Base-by-base conservation (phyloP, 495 filamentous ascomycete genomes). In the Xylaria scruposa region DNA sequence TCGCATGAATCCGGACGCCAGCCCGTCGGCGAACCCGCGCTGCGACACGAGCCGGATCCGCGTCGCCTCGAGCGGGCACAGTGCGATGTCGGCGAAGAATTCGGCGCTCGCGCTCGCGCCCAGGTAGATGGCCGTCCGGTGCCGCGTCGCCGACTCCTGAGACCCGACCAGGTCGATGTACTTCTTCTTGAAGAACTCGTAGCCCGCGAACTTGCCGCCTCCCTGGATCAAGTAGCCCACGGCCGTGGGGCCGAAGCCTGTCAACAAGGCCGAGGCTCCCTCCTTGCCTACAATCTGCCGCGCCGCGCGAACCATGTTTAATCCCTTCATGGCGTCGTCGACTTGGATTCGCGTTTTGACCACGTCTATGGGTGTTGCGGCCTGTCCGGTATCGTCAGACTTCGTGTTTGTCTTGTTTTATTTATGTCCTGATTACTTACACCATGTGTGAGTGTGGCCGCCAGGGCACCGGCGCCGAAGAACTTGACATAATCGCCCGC, bases 361-460 rank as follows among this genome's bases (percentile, higher is more conserved):
- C 74, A 81, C 80, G 71, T 81, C 80, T 65, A 81, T 81, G 9
- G 78, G 80, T n/a, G 80, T 81, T 42, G 80, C 80, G 2, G 78
- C 78, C 91, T 92, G 74, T 56, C 67, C 33, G 29, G 31, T 53
- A 0, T 5, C 8, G 26, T 56, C 59, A 36, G 21, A 5, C 29
- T 31, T 54, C 21, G 60, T 6, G 6, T 1, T 33, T 58, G 2
- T 58, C 46, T 26, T 26, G 17, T 58, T 31, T 58, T 15, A n/a
- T n/a, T n/a, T n/a, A 6, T 31, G 1, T 56, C 1, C 13, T 24
- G 29, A n/a, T 29, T 29, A 80, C 93, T 85, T 81, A 88, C 92
- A 73, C 93, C 93, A 83, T 96, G 93, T 51, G 93, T 96, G 77
- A 94, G 84, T 64, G 91, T 91, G 76, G 93, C 95, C 84, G 93